Conservation (phyloP, 1,284 basidiomycete genomes). For the Puccinia hordei region DNA sequence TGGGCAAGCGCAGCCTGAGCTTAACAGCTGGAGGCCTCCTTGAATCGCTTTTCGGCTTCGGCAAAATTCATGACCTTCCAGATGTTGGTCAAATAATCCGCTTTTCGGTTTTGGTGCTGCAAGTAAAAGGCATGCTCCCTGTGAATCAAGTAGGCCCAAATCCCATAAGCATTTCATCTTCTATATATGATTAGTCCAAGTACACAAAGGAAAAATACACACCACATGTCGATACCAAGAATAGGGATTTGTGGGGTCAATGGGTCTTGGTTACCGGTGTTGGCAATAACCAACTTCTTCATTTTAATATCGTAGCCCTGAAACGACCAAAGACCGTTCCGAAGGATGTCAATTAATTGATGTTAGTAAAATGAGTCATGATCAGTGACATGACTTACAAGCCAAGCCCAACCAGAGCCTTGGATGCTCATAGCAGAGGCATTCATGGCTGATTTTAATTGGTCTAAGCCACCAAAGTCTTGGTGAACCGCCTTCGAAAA, state of each 20-base stretch:
- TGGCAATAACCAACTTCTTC: slow-evolving; percentile 80
- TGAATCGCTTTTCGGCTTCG: slow-evolving; percentile 76
- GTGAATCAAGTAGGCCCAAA: neutral
- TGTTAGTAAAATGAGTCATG: neutral
- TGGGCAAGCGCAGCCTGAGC: slow-evolving; percentile 28
- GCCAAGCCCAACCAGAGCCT: slow-evolving; percentile 98
- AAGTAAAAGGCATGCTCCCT: slow-evolving; percentile 50
- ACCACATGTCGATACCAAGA: slow-evolving; percentile 96
- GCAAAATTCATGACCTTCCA: slow-evolving; percentile 86
- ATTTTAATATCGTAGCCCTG: slow-evolving; percentile 71
- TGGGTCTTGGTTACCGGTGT: slow-evolving; percentile 96
- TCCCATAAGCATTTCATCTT: neutral
- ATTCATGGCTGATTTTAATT: slow-evolving; percentile 77
- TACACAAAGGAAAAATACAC: slow-evolving; percentile 61
- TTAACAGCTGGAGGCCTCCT: slow-evolving; percentile 62
- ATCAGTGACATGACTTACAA: slow-evolving; percentile 59
- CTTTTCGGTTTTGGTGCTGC: slow-evolving; percentile 44
- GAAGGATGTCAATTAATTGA: neutral
- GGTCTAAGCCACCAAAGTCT: slow-evolving; percentile 81
- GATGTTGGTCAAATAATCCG: slow-evolving; percentile 53
- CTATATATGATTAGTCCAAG: neutral
- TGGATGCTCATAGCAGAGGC: slow-evolving; percentile 87
- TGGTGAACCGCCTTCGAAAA: slow-evolving; percentile 79
- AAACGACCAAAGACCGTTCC: neutral
- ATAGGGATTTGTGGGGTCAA: slow-evolving; percentile 81